Conservation (phyloP, 495 filamentous ascomycete species). For the Pyrenula aspistea region DNA sequence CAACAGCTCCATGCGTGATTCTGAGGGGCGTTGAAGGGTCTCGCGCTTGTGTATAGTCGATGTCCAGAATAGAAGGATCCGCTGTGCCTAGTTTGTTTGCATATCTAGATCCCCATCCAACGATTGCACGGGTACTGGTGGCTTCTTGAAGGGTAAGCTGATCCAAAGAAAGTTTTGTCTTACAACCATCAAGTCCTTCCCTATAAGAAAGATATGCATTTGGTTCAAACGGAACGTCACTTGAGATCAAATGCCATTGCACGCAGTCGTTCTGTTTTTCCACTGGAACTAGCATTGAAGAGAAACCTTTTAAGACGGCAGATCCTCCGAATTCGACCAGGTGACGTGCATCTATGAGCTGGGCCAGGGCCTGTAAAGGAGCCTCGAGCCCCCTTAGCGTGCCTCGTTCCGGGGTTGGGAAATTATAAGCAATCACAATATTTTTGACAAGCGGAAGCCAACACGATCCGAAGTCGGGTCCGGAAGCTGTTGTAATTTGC, state of each 20-base stretch:
- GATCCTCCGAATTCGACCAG: conserved; percentile 10
- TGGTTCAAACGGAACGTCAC: not conserved
- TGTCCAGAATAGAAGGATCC: conserved; percentile 5
- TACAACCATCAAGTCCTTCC: conserved; percentile 1
- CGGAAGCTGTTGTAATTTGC: not conserved
- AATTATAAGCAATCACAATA: conserved; percentile 9
- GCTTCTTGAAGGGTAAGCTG: conserved; percentile 5
- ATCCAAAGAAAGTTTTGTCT: conserved; percentile 1
- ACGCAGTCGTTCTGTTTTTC: conserved; percentile 4
- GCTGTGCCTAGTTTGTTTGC: conserved; percentile 5
- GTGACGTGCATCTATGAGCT: conserved; percentile 10
- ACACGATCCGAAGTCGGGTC: conserved; percentile 4
- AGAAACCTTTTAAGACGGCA: conserved; percentile 14
- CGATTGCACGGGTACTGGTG: conserved; percentile 7
- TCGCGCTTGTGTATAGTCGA: conserved; percentile 12
- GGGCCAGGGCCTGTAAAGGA: conserved; percentile 9
- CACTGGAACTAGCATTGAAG: conserved; percentile 10
- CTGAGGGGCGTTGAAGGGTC: not conserved
- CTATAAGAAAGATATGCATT: conserved; percentile 8
- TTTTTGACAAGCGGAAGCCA: conserved; percentile 12
- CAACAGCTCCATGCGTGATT: conserved; percentile 6
- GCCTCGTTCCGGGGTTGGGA: conserved; percentile 9
- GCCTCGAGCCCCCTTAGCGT: conserved; percentile 12
- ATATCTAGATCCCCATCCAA: conserved; percentile 11
- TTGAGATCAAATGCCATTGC: conserved; percentile 13